A percentile compares a stretch with the other conserved stretches of the same genome.
These are phyloP conservation scores for Candida berthetii DNA, from an alignment of 805 yeast species.

Conservation along the genomic window DNA sequence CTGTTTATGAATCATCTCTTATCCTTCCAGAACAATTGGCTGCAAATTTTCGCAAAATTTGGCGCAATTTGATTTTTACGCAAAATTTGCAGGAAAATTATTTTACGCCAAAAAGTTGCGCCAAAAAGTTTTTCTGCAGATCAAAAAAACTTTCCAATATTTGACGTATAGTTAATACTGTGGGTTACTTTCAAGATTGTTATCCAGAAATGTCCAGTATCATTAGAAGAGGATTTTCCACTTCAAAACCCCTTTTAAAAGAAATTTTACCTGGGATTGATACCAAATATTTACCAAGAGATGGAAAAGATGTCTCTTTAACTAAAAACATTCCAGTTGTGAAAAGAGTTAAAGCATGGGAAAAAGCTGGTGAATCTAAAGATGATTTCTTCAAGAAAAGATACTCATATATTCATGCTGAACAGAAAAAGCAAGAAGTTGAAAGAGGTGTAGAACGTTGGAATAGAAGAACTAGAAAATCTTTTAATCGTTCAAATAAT, in stretches of 20 bases:
- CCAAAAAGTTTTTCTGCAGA: no score
- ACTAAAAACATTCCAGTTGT: conserved; percentile 38
- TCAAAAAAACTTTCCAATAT: no score
- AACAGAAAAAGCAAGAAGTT: conserved; percentile 5
- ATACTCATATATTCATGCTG: conserved; percentile 56
- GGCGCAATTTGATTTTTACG: no score
- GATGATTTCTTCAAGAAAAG: conserved; percentile 56
- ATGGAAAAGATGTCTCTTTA: conserved; percentile 17
- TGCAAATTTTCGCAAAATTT: no score
- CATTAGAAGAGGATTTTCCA: neutral
- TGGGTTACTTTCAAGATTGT: no score
- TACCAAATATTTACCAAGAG: neutral
- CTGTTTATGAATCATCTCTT: no score
- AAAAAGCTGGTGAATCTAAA: conserved; percentile 50
- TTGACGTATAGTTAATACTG: no score
- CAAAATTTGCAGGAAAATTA: no score
- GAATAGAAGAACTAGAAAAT: conserved; percentile 4
- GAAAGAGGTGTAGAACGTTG: neutral
- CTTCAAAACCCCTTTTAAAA: neutral
- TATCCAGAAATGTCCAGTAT: no score
- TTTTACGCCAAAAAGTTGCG: no score
- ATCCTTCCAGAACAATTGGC: no score
- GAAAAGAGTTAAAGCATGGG: conserved; percentile 56
- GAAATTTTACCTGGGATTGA: conserved; percentile 12
- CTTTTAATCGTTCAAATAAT: neutral